Conservation (phyloP, 148 eudicot species). For the Cornus kousa region DNA sequence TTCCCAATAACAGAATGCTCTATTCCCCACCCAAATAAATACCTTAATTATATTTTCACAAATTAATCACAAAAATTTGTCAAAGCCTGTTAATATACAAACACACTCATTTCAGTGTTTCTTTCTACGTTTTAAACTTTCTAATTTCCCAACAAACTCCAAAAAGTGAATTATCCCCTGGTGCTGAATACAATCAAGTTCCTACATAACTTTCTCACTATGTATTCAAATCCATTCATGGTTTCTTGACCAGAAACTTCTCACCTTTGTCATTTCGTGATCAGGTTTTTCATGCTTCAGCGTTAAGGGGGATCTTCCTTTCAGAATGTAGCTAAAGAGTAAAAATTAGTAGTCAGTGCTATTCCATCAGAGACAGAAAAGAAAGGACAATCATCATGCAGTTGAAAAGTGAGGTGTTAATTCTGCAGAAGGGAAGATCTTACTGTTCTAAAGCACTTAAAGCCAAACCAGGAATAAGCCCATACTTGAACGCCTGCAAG, state of each 20-base stretch:
- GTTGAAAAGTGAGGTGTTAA: background rate
- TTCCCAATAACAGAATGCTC: no score
- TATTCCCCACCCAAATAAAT: no score
- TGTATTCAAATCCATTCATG: background rate
- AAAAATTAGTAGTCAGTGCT: conserved; percentile 11
- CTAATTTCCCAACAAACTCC: no score
- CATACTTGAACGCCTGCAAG: conserved; percentile 85
- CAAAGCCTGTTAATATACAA: no score
- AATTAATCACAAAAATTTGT: no score
- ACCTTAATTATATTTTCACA: no score
- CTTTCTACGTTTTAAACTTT: no score
- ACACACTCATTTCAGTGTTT: no score
- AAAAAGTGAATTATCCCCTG: no score
- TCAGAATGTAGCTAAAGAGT: conserved; percentile 62
- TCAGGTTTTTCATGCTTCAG: conserved; percentile 91
- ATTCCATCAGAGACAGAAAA: background rate
- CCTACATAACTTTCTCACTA: background rate
- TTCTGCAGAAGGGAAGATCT: conserved; percentile 14
- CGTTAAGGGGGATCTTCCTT: conserved; percentile 77
- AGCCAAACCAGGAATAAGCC: conserved; percentile 86
- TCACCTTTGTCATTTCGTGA: conserved; percentile 75
- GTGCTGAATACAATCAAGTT: no score
- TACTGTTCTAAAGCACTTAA: conserved; percentile 83
- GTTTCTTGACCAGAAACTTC: conserved; percentile 13
- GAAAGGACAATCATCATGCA: background rate